Conservation (phyloP, 192 early-diverging fungal species). For the Glomus cerebriforme region DNA sequence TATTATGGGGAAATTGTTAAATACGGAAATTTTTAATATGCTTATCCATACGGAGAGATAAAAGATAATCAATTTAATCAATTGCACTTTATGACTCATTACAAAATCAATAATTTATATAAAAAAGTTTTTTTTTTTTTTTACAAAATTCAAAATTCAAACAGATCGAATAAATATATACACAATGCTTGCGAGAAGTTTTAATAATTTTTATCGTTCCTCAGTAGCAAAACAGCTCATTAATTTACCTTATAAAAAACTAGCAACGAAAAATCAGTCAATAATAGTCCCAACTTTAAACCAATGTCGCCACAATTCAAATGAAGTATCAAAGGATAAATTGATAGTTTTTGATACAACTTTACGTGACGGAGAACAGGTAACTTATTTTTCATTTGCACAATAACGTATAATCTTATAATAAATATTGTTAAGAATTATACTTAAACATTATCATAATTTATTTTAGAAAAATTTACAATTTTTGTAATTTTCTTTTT, state of each 20-base stretch:
- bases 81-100: too few species aligned
- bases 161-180: background rate
- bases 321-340: conserved; percentile 58
- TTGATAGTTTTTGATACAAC: conserved; percentile 96
- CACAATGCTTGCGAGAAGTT: background rate
- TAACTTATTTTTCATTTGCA: conserved; percentile 33
- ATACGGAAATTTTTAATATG: background rate
- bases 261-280: background rate
- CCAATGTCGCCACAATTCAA: background rate
- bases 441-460: too few species aligned
- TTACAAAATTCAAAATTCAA: too few species aligned
- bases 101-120: too few species aligned
- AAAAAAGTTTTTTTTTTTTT: too few species aligned
- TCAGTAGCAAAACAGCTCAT: background rate
- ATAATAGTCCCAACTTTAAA: background rate
- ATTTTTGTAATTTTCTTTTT: background rate
- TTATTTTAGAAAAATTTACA: too few species aligned
- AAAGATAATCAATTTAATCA: too few species aligned
- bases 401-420: background rate
- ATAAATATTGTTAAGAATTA: too few species aligned
- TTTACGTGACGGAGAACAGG: conserved; percentile 96
- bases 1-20: background rate
- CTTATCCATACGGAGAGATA: too few species aligned
- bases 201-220: background rate
- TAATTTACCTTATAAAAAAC: background rate